Evolutionary conservation across 164 flowering plant genomes (phyloP).

Genomic region (Chloranthus sessilifolius): DNA sequence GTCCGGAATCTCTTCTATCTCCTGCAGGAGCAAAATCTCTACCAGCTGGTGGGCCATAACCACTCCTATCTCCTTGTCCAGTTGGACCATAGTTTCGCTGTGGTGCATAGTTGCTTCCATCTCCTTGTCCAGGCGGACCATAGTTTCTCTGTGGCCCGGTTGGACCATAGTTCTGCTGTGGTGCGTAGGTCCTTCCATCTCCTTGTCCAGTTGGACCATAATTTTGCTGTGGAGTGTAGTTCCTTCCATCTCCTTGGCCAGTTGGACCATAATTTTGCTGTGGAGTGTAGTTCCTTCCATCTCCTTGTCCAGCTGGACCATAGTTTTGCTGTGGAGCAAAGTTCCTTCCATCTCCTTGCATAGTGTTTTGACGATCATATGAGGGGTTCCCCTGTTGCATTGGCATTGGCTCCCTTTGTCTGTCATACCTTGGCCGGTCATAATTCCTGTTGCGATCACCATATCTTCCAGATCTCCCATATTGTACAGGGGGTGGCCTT

Average conservation of each 20-base stretch:
- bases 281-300: slow-evolving; percentile 24
- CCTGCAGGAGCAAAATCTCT: slow-evolving; percentile 21
- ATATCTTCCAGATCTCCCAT: slow-evolving; percentile 40
- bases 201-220: slow-evolving; percentile 26
- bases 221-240: slow-evolving; percentile 19
- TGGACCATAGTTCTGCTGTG: slow-evolving; percentile 25
- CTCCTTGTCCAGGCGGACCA: slow-evolving; percentile 19
- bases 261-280: slow-evolving; percentile 15
- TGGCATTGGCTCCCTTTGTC: slow-evolving; percentile 32
- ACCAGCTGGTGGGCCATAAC: slow-evolving; percentile 21
- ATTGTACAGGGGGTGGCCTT: slow-evolving; percentile 72
- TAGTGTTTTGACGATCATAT: slow-evolving; percentile 13
- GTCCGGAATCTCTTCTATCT: slow-evolving; percentile 20
- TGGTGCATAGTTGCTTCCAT: slow-evolving; percentile 22
- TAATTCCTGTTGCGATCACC: slow-evolving; percentile 32
- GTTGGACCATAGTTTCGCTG: slow-evolving; percentile 24
- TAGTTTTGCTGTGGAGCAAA: slow-evolving; percentile 19
- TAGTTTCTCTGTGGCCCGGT: slow-evolving; percentile 24
- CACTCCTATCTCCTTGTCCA: slow-evolving; percentile 31
- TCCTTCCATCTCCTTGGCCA: slow-evolving; percentile 21
- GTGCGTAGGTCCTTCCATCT: slow-evolving; percentile 22
- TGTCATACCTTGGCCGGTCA: slow-evolving; percentile 34
- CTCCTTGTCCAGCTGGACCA: slow-evolving; percentile 31
- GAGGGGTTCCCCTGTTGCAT: slow-evolving; percentile 25
- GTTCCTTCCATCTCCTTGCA: slow-evolving; percentile 34